Evolutionary conservation across 176 grass and related monocot genomes (phyloP).

Genomic region (Oryza officinalis): DNA sequence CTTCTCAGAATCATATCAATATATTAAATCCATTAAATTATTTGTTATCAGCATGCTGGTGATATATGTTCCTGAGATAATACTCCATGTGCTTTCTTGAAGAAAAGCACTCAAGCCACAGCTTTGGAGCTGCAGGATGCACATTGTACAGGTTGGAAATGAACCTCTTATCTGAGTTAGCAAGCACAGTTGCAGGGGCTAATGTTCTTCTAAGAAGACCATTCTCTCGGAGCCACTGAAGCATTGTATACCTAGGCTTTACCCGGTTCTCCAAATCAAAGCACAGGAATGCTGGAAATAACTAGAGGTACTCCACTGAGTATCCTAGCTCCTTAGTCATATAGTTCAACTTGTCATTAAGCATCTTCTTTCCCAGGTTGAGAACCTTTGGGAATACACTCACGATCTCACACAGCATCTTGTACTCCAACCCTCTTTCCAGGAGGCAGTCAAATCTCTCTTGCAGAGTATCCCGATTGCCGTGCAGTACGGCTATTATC

Average conservation of each 20-base stretch:
- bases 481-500: constrained; percentile 35
- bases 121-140: constrained; percentile 83
- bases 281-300: constrained; percentile 71
- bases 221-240: constrained; percentile 70
- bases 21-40: constrained; percentile 31
- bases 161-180: constrained; percentile 82
- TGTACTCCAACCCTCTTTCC: constrained; percentile 64
- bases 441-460: constrained; percentile 72
- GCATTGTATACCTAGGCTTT: constrained; percentile 83
- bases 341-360: constrained; percentile 72
- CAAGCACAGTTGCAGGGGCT: constrained; percentile 68
- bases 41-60: constrained; percentile 30
- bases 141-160: constrained; percentile 62
- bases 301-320: constrained; percentile 71
- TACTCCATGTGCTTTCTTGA: constrained; percentile 49
- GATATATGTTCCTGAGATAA: constrained; percentile 59
- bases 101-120: constrained; percentile 91
- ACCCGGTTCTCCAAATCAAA: constrained; percentile 87
- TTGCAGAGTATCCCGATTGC: constrained; percentile 54
- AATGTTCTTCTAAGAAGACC: constrained; percentile 59
- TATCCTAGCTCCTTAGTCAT: constrained; percentile 66
- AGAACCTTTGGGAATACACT: constrained; percentile 57
- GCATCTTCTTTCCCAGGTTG: constrained; percentile 68
- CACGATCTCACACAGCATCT: constrained; percentile 71
- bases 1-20: constrained; percentile 29